phyloP scores from a whole-genome alignment of 208 protist genomes.

The Lotmaria passim region DNA sequence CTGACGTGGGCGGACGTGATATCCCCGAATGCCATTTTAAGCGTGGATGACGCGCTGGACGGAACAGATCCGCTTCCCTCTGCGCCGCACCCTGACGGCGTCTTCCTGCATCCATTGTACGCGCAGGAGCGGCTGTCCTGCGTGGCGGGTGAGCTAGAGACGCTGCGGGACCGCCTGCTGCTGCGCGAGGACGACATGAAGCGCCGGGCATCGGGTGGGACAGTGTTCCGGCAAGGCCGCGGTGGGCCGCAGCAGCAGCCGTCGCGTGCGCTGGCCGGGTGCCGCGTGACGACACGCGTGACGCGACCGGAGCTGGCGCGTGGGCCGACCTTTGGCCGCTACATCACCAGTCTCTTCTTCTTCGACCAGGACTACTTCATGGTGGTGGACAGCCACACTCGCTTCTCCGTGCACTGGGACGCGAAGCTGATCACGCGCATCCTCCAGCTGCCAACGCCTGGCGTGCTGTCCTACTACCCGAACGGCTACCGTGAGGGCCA shows the following conservation, averaged over 20 bases:
- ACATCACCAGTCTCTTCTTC: conserved; percentile 80
- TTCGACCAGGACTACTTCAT: conserved; percentile 88
- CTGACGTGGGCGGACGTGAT: conserved; percentile 31
- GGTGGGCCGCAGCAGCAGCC: conserved; percentile 49
- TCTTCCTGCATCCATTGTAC: conserved; percentile 42
- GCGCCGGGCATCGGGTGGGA: conserved; percentile 18
- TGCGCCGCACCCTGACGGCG: neutral
- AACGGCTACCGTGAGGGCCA: conserved; percentile 70
- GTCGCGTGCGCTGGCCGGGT: conserved; percentile 47
- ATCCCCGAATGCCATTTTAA: neutral
- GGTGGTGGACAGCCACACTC: conserved; percentile 86
- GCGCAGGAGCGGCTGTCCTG: conserved; percentile 36
- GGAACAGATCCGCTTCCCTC: neutral
- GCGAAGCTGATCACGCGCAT: conserved; percentile 68
- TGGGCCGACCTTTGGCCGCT: conserved; percentile 84
- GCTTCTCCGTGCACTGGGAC: conserved; percentile 79
- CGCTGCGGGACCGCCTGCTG: conserved; percentile 34
- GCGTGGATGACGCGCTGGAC: neutral
- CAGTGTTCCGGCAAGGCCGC: conserved; percentile 26
- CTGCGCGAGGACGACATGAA: conserved; percentile 26
- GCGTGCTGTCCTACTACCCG: conserved; percentile 84
- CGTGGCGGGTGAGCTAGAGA: conserved; percentile 41
- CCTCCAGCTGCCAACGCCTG: conserved; percentile 64
- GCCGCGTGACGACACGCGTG: conserved; percentile 62
- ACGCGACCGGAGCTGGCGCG: conserved; percentile 43